Conservation (phyloP, 176 grass and related monocot genomes). For the Avena atlantica region DNA sequence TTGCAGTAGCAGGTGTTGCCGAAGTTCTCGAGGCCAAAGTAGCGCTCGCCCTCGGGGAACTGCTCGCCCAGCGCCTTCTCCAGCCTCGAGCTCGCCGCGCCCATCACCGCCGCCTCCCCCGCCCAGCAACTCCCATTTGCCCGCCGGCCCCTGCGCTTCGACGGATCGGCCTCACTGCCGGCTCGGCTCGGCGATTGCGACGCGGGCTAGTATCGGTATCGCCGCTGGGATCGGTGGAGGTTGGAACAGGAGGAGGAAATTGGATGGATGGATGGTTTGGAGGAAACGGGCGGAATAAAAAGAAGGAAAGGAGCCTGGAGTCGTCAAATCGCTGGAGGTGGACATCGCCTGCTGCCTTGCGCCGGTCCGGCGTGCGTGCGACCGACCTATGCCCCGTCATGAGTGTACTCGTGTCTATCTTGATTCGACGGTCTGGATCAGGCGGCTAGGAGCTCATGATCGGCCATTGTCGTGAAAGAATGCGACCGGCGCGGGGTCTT, state of each 20-base stretch:
- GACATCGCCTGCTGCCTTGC: not conserved
- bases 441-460: not conserved
- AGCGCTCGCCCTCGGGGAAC: constrained; percentile 98
- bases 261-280: not conserved
- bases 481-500: not conserved
- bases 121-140: no score
- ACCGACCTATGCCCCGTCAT: not conserved
- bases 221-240: no score
- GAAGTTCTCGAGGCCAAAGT: constrained; percentile 99
- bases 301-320: not conserved
- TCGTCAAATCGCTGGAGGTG: not conserved
- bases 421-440: not conserved
- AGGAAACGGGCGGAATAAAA: constrained; percentile 32
- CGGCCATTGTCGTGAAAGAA: not conserved
- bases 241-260: not conserved
- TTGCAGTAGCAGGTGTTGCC: constrained; percentile 99
- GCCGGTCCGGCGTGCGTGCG: not conserved
- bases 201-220: no score
- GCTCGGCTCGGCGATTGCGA: no score
- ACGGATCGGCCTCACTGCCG: no score
- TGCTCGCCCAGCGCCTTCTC: constrained; percentile 98
- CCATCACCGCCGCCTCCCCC: constrained; percentile 65
- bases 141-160: no score
- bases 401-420: not conserved
- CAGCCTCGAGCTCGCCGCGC: constrained; percentile 92